A percentile compares a stretch with the other conserved stretches of the same genome.
phyloP scores from a whole-genome alignment of 2,329 filamentous ascomycete species.

The Ophiostoma pallidulum region DNA sequence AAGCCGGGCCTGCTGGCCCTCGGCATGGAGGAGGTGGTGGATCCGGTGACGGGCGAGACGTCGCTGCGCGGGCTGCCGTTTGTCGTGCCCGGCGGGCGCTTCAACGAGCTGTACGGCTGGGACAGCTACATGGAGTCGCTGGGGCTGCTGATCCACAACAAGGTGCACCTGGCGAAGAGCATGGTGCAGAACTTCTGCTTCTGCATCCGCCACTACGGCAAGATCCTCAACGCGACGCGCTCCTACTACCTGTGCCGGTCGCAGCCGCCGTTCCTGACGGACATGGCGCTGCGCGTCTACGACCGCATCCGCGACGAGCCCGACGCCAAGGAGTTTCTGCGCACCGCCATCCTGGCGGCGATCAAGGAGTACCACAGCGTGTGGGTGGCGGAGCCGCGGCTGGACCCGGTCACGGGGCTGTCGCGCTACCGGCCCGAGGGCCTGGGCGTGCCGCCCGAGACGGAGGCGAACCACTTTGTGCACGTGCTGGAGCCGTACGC shows the following conservation, averaged over 20 bases:
- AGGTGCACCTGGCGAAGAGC: slow-evolving; percentile 76
- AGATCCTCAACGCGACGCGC: slow-evolving; percentile 93
- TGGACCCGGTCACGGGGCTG: slow-evolving; percentile 67
- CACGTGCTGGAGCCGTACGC: slow-evolving; percentile 76
- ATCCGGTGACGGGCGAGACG: slow-evolving; percentile 58
- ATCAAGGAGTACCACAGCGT: slow-evolving; percentile 95
- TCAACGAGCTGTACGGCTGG: slow-evolving; percentile 98
- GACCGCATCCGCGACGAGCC: slow-evolving; percentile 85
- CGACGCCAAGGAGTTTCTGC: slow-evolving; percentile 71
- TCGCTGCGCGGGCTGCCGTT: slow-evolving; percentile 77
- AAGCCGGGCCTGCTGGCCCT: slow-evolving; percentile 85
- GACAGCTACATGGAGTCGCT: slow-evolving; percentile 98
- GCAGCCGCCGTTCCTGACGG: slow-evolving; percentile 92
- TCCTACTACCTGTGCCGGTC: slow-evolving; percentile 93
- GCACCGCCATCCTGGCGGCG: slow-evolving; percentile 70
- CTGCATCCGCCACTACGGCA: slow-evolving; percentile 96
- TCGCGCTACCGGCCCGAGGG: slow-evolving; percentile 80
- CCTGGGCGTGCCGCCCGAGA: slow-evolving; percentile 81
- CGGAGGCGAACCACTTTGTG: slow-evolving; percentile 76
- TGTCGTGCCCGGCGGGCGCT: slow-evolving; percentile 92
- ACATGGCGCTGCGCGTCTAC: slow-evolving; percentile 91
- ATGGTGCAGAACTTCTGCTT: slow-evolving; percentile 98
- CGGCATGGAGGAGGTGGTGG: slow-evolving; percentile 68
- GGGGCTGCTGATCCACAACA: slow-evolving; percentile 76
- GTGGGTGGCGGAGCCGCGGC: slow-evolving; percentile 70